phyloP scores from a whole-genome alignment of 768 basidiomycete genomes.

The Phallus indusiatus region DNA sequence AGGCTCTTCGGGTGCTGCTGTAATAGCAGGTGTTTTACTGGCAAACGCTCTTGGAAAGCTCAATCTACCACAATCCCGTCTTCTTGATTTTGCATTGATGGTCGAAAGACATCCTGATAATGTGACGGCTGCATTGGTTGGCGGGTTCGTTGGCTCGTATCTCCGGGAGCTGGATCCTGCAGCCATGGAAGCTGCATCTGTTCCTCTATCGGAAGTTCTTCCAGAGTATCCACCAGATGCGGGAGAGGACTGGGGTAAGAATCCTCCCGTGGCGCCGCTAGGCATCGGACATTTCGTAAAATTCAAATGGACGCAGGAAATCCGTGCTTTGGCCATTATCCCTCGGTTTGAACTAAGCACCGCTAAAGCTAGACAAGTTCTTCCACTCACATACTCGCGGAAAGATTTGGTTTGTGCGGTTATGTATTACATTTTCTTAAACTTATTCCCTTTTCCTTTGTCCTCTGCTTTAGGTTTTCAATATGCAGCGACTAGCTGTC shows the following conservation, averaged over 20 bases:
- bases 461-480: slow-evolving; percentile 70
- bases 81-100: slow-evolving; percentile 97
- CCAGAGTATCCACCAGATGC: slow-evolving; percentile 95
- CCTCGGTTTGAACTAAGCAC: slow-evolving; percentile 95
- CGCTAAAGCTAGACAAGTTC: slow-evolving; percentile 81
- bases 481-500: slow-evolving; percentile 91
- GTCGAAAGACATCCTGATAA: slow-evolving; percentile 99
- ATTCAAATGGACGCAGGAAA: slow-evolving; percentile 75
- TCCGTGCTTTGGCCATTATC: slow-evolving; percentile 90
- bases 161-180: slow-evolving; percentile 77
- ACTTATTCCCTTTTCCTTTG: background rate
- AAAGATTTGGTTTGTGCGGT: slow-evolving; percentile 71
- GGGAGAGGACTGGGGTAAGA: slow-evolving; percentile 80
- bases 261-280: slow-evolving; percentile 78
- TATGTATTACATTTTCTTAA: background rate
- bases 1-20: slow-evolving; percentile 97
- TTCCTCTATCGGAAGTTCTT: slow-evolving; percentile 91
- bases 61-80: slow-evolving; percentile 52
- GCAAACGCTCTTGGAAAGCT: slow-evolving; percentile 77
- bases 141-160: slow-evolving; percentile 96
- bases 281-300: slow-evolving; percentile 93
- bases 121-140: slow-evolving; percentile 93
- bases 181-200: slow-evolving; percentile 76
- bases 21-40: slow-evolving; percentile 91
- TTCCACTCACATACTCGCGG: slow-evolving; percentile 78